phyloP scores from a whole-genome alignment of 331 rosid genomes.

The Quercus tomentella region DNA sequence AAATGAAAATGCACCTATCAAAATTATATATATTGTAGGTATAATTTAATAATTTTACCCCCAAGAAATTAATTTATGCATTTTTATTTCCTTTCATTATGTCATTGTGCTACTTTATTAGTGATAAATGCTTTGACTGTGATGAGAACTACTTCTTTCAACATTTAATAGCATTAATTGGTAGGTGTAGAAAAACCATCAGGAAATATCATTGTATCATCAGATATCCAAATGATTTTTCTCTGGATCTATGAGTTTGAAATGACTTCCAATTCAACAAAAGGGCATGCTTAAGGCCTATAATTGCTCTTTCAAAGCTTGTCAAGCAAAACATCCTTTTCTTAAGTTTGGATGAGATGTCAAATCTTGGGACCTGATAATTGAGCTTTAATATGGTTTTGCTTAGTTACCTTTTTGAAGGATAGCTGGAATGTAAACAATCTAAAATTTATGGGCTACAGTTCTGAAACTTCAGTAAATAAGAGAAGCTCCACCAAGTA shows the following conservation, averaged over 20 bases:
- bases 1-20: neutral
- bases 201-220: neutral
- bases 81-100: neutral
- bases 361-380: neutral
- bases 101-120: neutral
- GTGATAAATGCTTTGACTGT: neutral
- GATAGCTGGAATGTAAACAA: neutral
- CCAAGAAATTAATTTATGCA: neutral
- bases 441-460: neutral
- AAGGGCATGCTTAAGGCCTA: too few species aligned
- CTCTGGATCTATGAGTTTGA: neutral
- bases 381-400: neutral
- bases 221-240: neutral
- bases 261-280: neutral
- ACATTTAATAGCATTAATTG: neutral
- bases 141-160: neutral
- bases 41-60: neutral
- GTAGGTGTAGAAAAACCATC: too few species aligned
- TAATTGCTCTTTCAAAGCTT: neutral
- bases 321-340: neutral
- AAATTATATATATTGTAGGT: neutral
- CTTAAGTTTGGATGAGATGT: neutral
- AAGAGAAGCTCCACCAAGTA: neutral
- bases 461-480: neutral
- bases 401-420: neutral